Conservation (phyloP, 208 protist species). For the Polymyxa betae region DNA sequence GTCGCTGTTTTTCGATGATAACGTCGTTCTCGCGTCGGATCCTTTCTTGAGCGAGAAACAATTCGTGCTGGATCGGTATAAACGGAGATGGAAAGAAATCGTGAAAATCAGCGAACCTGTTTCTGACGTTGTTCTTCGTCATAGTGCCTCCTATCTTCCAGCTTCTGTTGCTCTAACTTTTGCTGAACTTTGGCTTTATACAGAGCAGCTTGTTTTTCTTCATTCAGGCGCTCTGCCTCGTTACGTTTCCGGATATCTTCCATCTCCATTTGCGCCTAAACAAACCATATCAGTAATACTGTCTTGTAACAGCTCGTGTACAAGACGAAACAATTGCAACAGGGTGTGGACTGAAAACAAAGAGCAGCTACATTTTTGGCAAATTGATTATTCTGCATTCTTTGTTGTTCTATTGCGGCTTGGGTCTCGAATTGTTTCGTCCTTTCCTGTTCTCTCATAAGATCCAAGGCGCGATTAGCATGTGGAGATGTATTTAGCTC, state of each 20-base stretch:
- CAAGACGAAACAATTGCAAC: background rate
- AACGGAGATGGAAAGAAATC: too few relatives aligned
- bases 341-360: background rate
- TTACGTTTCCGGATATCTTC: background rate
- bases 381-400: background rate
- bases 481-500: slow-evolving; percentile 39
- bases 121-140: background rate
- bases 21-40: background rate
- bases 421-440: slow-evolving; percentile 47
- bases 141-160: background rate
- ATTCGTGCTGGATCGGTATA: too few relatives aligned
- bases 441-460: slow-evolving; percentile 3
- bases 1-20: background rate
- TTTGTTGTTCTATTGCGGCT: background rate
- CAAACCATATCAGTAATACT: background rate
- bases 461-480: slow-evolving; percentile 22
- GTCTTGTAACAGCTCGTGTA: background rate
- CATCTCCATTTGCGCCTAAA: slow-evolving; percentile 28
- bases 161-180: background rate
- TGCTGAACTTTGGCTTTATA: background rate
- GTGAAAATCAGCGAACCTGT: too few relatives aligned
- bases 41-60: background rate
- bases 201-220: background rate
- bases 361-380: too few relatives aligned
- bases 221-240: background rate